phyloP scores from a whole-genome alignment of 1,284 basidiomycete genomes.

The Tremellales sp. region DNA sequence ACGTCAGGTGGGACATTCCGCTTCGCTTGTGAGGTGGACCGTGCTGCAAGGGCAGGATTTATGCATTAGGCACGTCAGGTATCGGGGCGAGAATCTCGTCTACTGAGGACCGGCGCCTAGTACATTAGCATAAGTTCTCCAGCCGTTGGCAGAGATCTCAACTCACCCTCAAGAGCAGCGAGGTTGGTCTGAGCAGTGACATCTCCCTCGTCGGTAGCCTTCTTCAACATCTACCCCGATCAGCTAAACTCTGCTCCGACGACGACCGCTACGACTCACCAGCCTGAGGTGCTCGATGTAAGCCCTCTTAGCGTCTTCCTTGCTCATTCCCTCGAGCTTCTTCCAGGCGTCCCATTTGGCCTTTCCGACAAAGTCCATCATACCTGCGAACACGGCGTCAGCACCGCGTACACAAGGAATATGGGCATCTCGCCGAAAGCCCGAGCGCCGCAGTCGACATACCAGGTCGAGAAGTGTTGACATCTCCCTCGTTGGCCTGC shows the following conservation, averaged over 20 bases:
- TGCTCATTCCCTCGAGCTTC: constrained; percentile 62
- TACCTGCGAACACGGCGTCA: constrained; percentile 20
- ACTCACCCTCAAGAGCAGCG: constrained; percentile 57
- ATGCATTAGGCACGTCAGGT: too few relatives aligned
- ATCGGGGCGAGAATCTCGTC: too few relatives aligned
- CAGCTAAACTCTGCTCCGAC: neutral
- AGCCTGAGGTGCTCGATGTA: constrained; percentile 70
- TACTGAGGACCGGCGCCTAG: neutral
- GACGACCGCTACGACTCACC: constrained; percentile 51
- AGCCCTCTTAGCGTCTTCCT: constrained; percentile 64
- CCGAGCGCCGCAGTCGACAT: constrained; percentile 11
- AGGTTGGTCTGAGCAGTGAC: constrained; percentile 60
- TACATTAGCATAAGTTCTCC: neutral
- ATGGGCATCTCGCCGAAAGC: neutral
- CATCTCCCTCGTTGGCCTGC: constrained; percentile 71
- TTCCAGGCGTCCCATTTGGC: constrained; percentile 74
- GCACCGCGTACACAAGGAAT: neutral
- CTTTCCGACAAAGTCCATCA: constrained; percentile 49
- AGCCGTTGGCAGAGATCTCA: neutral
- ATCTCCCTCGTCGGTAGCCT: constrained; percentile 44
- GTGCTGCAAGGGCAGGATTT: too few relatives aligned
- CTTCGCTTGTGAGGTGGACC: too few relatives aligned
- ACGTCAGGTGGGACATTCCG: too few relatives aligned
- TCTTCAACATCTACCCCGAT: constrained; percentile 55
- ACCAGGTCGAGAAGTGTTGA: constrained; percentile 38